These are phyloP conservation scores for Pichia sp. DNA, from an alignment of 1,139 yeast species.

Conservation along the genomic window DNA sequence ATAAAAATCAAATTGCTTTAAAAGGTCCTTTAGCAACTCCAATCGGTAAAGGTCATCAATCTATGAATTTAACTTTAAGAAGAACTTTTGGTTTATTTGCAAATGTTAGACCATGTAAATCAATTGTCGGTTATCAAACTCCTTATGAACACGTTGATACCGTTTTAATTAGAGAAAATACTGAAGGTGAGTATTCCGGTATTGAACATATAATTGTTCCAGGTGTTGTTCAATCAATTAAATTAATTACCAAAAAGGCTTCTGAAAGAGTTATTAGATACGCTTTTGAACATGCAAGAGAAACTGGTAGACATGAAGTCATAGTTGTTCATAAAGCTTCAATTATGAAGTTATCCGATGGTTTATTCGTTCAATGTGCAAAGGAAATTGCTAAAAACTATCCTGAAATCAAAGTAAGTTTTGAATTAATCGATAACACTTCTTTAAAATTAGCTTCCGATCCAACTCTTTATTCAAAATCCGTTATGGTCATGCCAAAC, in stretches of 20 bases:
- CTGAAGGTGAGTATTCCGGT: conserved; percentile 99
- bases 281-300: conserved; percentile 93
- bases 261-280: conserved; percentile 94
- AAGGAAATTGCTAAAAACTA: conserved; percentile 83
- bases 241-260: conserved; percentile 92
- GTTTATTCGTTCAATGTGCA: conserved; percentile 90
- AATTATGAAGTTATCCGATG: conserved; percentile 96
- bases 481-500: conserved; percentile 99
- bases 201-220: conserved; percentile 97
- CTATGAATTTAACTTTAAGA: conserved; percentile 94
- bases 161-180: conserved; percentile 95
- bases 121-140: conserved; percentile 88
- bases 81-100: conserved; percentile 95
- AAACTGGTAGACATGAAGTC: conserved; percentile 83
- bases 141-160: conserved; percentile 93
- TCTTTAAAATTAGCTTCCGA: conserved; percentile 84
- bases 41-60: conserved; percentile 97
- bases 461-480: conserved; percentile 74
- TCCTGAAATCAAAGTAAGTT: conserved; percentile 79
- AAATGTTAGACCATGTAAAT: conserved; percentile 95
- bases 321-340: conserved; percentile 97
- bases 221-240: conserved; percentile 97
- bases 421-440: conserved; percentile 92
- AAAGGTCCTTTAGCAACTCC: conserved; percentile 99
- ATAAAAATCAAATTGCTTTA: conserved; percentile 87